Percentiles rank a stretch among this genome's conserved stretches.
phyloP scores from a whole-genome alignment of 768 basidiomycete genomes.

The Gloeostereum incarnatum region DNA sequence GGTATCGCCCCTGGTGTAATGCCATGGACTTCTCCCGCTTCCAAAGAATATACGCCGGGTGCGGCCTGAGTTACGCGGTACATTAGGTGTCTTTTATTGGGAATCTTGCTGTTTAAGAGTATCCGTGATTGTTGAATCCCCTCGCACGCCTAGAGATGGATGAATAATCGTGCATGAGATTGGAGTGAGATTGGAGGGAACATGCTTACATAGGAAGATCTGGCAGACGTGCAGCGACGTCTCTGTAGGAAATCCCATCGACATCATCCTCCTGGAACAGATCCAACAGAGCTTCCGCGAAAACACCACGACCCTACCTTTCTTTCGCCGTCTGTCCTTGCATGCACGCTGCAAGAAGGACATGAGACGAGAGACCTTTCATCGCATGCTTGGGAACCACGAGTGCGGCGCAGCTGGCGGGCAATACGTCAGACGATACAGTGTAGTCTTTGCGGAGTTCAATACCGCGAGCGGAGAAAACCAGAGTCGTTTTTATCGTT shows the following conservation, averaged over 20 bases:
- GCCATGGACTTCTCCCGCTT: constrained; percentile 16
- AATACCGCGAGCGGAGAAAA: constrained; percentile 1
- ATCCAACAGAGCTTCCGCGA: constrained; percentile 15
- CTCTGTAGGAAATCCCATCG: constrained; percentile 14
- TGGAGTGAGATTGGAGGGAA: constrained; percentile 1
- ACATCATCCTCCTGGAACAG: constrained; percentile 5
- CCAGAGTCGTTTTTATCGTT: background rate
- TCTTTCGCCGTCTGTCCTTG: constrained; percentile 11
- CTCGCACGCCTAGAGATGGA: constrained; percentile 19
- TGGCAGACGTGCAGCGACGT: constrained; percentile 12
- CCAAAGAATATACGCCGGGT: constrained; percentile 9
- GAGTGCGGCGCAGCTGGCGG: background rate
- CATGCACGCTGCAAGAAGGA: constrained; percentile 12
- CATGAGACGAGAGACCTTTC: constrained; percentile 9
- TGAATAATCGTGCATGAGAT: constrained; percentile 1
- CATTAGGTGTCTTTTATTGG: constrained; percentile 4
- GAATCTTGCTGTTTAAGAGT: constrained; percentile 13
- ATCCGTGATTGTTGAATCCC: constrained; percentile 13
- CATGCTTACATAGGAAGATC: constrained; percentile 6
- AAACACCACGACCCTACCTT: constrained; percentile 12
- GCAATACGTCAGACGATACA: background rate
- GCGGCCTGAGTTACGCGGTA: background rate
- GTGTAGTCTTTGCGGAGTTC: constrained; percentile 1
- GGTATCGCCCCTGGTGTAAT: constrained; percentile 12
- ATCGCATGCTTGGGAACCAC: background rate